Base-by-base conservation (phyloP, 164 flowering plant species). In the Magnolia kwangsiensis region DNA sequence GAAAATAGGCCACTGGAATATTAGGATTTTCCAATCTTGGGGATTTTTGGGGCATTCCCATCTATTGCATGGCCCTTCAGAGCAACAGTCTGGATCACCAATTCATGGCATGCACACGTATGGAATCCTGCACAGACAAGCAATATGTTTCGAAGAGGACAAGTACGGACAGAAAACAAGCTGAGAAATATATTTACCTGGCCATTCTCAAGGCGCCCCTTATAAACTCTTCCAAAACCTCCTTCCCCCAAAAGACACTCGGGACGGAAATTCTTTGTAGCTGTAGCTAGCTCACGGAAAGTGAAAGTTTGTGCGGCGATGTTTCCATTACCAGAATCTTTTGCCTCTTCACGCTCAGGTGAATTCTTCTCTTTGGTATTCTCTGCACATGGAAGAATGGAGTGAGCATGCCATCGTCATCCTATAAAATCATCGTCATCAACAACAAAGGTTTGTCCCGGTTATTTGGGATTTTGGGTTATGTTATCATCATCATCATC, bases 151-250 rank as follows among this genome's bases (percentile, higher is more conserved):
- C 45, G 21, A 4, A 19, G 19, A 16, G 59, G 18, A 49, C 23
- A 11, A 71, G 19, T 71, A 50, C 10, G 37, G 24, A 29, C 13
- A 7, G 31, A 72, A 72, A 55, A 37, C 45, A 37, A 37, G 45
- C 16, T 11, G 23, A 20, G 29, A 45, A 66, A 14, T 24, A 70
- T 37, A 61, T 49, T 72, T 76, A 83, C 85, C 83, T 76, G 82
- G 72, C 72, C 64, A 37, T 78, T 78, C 76, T 80, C 85, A 50
- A 83, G 78, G 70, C 73, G 45, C 45, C 85, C 85, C 69, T 78
- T 83, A 66, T 83, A 83, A 27, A 83, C 85, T 80, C 83, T 80
- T 71, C 85, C 85, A 74, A 83, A 83, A 29, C 85, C 83, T 71
- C 85, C 85, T 71, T 83, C 83, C 70, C 85, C 85, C 55, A 83